phyloP scores from a whole-genome alignment of 306 rosid genomes.

The Vicia faba region DNA sequence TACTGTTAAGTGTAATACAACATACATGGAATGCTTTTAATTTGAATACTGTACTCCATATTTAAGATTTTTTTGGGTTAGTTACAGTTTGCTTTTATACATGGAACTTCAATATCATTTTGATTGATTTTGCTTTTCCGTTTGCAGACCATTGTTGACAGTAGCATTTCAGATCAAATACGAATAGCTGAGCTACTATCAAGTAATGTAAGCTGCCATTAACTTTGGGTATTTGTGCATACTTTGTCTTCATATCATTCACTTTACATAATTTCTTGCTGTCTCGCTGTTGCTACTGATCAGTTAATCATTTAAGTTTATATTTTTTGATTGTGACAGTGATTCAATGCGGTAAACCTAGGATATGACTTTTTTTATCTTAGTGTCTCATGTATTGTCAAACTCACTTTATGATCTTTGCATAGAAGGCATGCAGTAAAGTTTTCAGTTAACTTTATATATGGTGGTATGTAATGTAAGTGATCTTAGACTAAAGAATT shows the following conservation, averaged over 20 bases:
- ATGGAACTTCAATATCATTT: conserved; percentile 24
- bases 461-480: conserved; percentile 13
- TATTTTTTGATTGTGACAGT: conserved; percentile 4
- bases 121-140: conserved; percentile 18
- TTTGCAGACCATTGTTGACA: conserved; percentile 81
- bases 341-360: conserved; percentile 15
- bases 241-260: conserved; percentile 32
- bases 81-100: neutral
- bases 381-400: neutral
- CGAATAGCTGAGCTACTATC: conserved; percentile 77
- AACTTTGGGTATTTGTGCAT: conserved; percentile 35
- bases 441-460: conserved; percentile 12
- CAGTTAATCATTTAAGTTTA: conserved; percentile 11
- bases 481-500: neutral
- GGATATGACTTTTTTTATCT: neutral
- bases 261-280: conserved; percentile 25
- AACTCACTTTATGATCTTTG: conserved; percentile 17
- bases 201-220: conserved; percentile 72
- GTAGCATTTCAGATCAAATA: conserved; percentile 88
- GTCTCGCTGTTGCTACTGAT: conserved; percentile 11
- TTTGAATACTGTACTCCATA: conserved; percentile 10
- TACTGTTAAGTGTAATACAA: conserved; percentile 4
- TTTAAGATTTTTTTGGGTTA: neutral
- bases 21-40: conserved; percentile 19
- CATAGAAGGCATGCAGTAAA: neutral